Percentiles rank a stretch among this genome's conserved stretches.
Conservation (phyloP, 1,284 basidiomycete genomes). For the Tetrapyrgos nigripes region DNA sequence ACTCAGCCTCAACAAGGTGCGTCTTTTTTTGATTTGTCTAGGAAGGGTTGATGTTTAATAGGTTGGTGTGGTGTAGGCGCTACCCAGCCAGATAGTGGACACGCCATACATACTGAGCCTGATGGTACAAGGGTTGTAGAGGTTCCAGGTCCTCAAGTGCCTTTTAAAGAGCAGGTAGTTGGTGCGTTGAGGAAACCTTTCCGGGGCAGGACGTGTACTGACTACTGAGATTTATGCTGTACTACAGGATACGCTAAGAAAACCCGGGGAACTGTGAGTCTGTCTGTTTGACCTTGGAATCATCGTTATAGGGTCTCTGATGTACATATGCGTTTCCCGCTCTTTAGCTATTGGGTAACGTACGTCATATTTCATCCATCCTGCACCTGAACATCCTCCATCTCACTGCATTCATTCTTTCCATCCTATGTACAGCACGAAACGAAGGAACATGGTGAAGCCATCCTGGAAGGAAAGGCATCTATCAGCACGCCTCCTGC, state of each 20-base stretch:
- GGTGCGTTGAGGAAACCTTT: slow-evolving; percentile 43
- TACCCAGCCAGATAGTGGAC: slow-evolving; percentile 38
- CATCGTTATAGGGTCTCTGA: neutral
- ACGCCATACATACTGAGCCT: slow-evolving; percentile 29
- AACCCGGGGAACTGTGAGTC: slow-evolving; percentile 51
- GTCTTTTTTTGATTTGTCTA: slow-evolving; percentile 2
- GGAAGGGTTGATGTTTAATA: neutral
- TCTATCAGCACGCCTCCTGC: slow-evolving; percentile 6
- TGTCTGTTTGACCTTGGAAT: neutral
- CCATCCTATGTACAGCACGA: slow-evolving; percentile 27
- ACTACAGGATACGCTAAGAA: slow-evolving; percentile 45
- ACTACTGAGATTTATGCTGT: neutral
- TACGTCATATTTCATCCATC: neutral
- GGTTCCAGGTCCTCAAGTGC: slow-evolving; percentile 32
- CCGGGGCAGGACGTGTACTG: slow-evolving; percentile 24
- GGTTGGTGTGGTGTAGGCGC: slow-evolving; percentile 36
- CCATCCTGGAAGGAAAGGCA: slow-evolving; percentile 49
- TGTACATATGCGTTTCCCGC: neutral
- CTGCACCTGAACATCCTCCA: neutral
- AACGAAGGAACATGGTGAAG: slow-evolving; percentile 54
- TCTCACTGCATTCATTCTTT: neutral
- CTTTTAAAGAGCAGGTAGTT: slow-evolving; percentile 57
- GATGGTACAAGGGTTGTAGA: slow-evolving; percentile 30
- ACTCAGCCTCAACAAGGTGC: slow-evolving; percentile 44
- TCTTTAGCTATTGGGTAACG: slow-evolving; percentile 5